phyloP scores from a whole-genome alignment of 2,329 filamentous ascomycete species.

The Colletotrichum sp. region DNA sequence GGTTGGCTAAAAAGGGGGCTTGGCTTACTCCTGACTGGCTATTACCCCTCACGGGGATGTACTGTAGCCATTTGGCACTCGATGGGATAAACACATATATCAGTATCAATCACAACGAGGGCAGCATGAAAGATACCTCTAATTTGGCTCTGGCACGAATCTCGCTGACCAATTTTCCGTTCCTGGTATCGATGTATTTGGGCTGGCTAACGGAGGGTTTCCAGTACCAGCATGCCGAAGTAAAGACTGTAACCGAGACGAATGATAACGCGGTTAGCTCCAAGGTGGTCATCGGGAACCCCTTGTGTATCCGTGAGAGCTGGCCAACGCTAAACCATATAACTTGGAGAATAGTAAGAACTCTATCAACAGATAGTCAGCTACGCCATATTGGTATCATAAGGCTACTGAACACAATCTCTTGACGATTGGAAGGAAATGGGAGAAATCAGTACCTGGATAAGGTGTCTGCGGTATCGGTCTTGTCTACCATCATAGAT shows the following conservation, averaged over 20 bases:
- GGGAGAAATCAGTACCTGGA: background rate
- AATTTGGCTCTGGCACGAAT: background rate
- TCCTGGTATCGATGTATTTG: rapidly evolving
- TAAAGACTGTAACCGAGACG: background rate
- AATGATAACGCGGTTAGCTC: background rate
- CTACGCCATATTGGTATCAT: too few relatives aligned
- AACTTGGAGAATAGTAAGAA: background rate
- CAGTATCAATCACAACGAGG: too few relatives aligned
- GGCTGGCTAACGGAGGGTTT: background rate
- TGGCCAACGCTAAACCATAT: background rate
- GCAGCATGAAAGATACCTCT: too few relatives aligned
- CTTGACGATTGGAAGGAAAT: too few relatives aligned
- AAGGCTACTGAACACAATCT: too few relatives aligned
- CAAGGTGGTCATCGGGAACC: background rate
- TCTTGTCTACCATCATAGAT: background rate
- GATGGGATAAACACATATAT: too few relatives aligned
- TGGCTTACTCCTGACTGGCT: too few relatives aligned
- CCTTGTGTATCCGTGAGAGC: background rate
- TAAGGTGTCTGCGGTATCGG: background rate
- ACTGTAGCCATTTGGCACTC: too few relatives aligned
- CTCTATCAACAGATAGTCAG: background rate
- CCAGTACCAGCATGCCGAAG: background rate
- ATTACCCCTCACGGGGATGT: too few relatives aligned
- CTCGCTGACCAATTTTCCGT: background rate
- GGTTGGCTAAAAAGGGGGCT: too few relatives aligned